Evolutionary conservation across 2,329 filamentous ascomycete species (phyloP).

Genomic region (Botrytis paeoniae): DNA sequence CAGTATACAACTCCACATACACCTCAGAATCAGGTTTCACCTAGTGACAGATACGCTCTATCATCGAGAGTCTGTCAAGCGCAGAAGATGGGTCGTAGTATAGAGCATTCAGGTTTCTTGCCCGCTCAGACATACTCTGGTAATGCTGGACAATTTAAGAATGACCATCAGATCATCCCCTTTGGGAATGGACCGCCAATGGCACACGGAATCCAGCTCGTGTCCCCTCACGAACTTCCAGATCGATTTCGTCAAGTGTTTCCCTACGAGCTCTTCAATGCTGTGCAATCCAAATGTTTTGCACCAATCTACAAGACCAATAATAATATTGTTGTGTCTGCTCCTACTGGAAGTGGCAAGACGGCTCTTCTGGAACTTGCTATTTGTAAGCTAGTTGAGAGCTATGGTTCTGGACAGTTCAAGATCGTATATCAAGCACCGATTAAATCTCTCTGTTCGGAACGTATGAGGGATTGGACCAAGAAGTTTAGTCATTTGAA

Average conservation of each 20-base stretch:
- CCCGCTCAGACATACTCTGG: background rate
- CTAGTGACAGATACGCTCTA: background rate
- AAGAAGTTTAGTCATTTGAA: conserved; percentile 67
- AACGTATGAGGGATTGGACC: conserved; percentile 74
- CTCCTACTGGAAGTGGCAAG: conserved; percentile 83
- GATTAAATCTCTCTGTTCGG: conserved; percentile 77
- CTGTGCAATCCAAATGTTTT: conserved; percentile 79
- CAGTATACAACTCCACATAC: conserved; percentile 6
- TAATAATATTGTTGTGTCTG: conserved; percentile 75
- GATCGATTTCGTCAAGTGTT: conserved; percentile 70
- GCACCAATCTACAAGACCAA: conserved; percentile 60
- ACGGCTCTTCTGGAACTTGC: conserved; percentile 79
- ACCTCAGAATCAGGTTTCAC: conserved; percentile 12
- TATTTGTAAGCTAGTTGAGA: conserved; percentile 67
- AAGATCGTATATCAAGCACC: conserved; percentile 85
- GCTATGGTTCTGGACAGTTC: conserved; percentile 57
- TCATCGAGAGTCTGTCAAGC: background rate
- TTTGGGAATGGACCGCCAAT: conserved; percentile 35
- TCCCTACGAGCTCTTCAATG: conserved; percentile 73
- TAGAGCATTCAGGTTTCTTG: background rate
- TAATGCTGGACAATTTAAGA: background rate
- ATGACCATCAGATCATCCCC: conserved; percentile 22
- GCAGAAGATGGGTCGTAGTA: background rate
- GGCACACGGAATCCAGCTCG: conserved; percentile 53
- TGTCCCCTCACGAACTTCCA: conserved; percentile 59